These are phyloP conservation scores for Withania somnifera DNA, from an alignment of 305 asterid species.

Conservation along the genomic window DNA sequence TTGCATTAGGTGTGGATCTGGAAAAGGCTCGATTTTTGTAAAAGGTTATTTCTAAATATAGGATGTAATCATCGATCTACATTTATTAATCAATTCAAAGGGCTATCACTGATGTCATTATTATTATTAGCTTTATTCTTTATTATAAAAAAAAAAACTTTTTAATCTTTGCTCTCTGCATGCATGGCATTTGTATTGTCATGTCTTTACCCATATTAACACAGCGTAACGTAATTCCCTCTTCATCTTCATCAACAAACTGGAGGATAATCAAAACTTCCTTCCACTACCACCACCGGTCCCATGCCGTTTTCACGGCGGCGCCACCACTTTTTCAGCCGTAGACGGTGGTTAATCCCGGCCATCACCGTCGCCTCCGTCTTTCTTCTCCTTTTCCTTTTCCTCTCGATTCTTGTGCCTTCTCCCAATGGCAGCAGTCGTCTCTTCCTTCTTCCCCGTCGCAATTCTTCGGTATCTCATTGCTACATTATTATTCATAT, in stretches of 20 bases:
- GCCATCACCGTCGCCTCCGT: constrained; percentile 36
- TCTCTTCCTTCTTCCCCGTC: constrained; percentile 33
- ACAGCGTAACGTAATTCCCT: background rate
- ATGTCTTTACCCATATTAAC: background rate
- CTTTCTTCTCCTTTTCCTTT: constrained; percentile 43
- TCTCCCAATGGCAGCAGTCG: constrained; percentile 11
- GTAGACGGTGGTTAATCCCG: constrained; percentile 40
- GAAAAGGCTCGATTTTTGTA: no score
- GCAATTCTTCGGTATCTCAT: constrained; percentile 11
- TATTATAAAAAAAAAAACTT: no score
- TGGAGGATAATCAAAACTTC: background rate
- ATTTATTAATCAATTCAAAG: no score
- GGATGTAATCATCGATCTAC: no score
- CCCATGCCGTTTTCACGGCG: constrained; percentile 62
- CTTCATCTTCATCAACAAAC: background rate
- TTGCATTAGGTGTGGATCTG: no score
- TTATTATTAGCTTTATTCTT: no score
- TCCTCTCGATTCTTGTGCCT: background rate
- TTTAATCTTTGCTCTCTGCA: no score
- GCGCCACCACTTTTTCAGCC: constrained; percentile 46
- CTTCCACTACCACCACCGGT: constrained; percentile 2
- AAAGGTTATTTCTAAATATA: no score
- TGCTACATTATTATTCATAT: background rate
- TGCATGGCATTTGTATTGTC: background rate
- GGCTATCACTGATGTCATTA: no score